phyloP scores from a whole-genome alignment of 495 filamentous ascomycete species.

The Trichoderma gamsii region DNA sequence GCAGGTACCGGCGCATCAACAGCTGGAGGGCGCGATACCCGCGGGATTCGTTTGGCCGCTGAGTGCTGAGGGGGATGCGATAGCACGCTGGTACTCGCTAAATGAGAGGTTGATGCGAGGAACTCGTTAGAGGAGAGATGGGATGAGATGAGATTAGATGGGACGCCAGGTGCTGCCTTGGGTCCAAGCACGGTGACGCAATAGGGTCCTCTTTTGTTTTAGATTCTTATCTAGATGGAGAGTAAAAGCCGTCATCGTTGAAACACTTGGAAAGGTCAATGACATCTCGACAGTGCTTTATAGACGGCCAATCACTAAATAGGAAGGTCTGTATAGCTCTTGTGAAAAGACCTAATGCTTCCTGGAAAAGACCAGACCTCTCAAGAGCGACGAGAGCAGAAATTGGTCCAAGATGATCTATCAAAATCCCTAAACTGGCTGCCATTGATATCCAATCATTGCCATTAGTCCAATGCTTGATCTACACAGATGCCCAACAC shows the following conservation, averaged over 20 bases:
- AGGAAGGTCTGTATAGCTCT: too few relatives aligned
- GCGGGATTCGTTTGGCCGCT: not conserved
- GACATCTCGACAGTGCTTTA: too few relatives aligned
- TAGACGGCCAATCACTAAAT: too few relatives aligned
- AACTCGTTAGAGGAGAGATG: not conserved
- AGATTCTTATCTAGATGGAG: not conserved
- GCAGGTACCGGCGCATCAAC: conserved; percentile 4
- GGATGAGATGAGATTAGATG: not conserved
- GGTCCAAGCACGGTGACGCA: not conserved
- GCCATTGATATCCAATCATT: not conserved
- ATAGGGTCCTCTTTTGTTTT: not conserved
- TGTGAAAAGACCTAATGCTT: not conserved
- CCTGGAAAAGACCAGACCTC: not conserved
- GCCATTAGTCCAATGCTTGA: not conserved
- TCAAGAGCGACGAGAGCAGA: not conserved
- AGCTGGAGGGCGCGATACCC: not conserved
- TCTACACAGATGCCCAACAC: not conserved
- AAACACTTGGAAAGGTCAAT: too few relatives aligned
- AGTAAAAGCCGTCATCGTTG: too few relatives aligned
- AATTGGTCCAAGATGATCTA: not conserved
- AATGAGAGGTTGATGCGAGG: not conserved
- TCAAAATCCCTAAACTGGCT: not conserved
- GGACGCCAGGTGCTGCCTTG: not conserved
- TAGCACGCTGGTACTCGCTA: too few relatives aligned
- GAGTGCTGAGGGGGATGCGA: not conserved